Base-by-base conservation (phyloP, 495 filamentous ascomycete genomes). In the Daldinia concentrica region DNA sequence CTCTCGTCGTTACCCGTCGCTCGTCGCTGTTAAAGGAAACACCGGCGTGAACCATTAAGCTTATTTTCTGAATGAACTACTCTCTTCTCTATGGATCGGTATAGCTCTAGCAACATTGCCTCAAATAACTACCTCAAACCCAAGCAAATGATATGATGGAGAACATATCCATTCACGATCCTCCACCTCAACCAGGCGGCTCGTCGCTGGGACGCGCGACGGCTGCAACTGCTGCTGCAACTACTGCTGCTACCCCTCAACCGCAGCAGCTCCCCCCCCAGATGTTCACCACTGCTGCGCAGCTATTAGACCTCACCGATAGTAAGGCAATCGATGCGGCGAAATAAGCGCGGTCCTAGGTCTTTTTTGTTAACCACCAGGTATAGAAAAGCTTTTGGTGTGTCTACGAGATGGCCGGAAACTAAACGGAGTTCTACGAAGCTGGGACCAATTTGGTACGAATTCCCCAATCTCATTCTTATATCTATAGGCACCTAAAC, bases 251-350 rank as follows among this genome's bases (percentile, higher is more conserved):
- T 9, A 3, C 43, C 80, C 79, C 32, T 81, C 84, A 81, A 34
- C 80, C 83, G 43, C 86, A 86, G 71, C 87, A 89, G 68, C 82
- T 93, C 37, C 91, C 89, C 4, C 88, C 89, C 52, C 93, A 99
- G 84, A 98, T 98, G 94, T 99, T 99, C 83, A 97, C 96, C 15
- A 99, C 95, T 3, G 94, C 95, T 48, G 93, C 95, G 57, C 95
- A 98, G 80, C 82, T 99, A 48, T 81, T 98, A 39, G 95, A 99
- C 79, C 85, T 99, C 73, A 98, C 95, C 69, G 95, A 99, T 82
- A 98, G 95, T 98, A 87, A 84, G 91, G 65, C 62, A 50, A 57
- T 36, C 52, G 58, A 61, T 22, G 43, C 52, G 58, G 58, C 57
- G 32, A 56, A 34, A 62, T 58, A 14, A 55, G 57, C 36, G 30